Base-by-base conservation (phyloP, 177 flowering plant species). In the Telopea speciosissima region DNA sequence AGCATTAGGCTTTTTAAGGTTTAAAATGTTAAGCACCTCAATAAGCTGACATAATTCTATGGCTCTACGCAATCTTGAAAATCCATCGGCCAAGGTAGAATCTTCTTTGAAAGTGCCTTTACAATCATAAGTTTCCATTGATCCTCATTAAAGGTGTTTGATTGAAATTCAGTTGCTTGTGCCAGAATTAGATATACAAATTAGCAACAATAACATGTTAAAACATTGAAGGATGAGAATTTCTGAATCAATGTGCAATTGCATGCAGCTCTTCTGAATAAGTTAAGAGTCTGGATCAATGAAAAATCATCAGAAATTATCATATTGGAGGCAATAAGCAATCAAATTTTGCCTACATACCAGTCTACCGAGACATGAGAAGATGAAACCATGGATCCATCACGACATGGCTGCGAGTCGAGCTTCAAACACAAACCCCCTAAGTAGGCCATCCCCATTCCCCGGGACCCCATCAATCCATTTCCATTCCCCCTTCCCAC, bases 351-450 rank as follows among this genome's bases (percentile, higher is more conserved):
- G 61, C 22, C 61, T 58, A 58, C 61, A 58, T 58, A 58, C 61
- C 61, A 58, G 24, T 19, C 61, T 1, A 58, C 0, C 61, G 23
- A 21, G 23, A 58, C 8, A 58, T 58, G 61, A 58, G 22, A 21
- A 58, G 61, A 2, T 6, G 54, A 49, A 6, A 58, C 61, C 61
- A 58, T 58, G 22, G n/a, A 58, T n/a, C 63, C 59, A 21, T 90
- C 83, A 90, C 69, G 92, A 86, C 71, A 79, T 70, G n/a, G 85
- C 86, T 63, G 76, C 71, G 54, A 89, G 88, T 66, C 81, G 76
- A 10, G 97, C 92, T 62, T 94, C 97, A 42, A 85, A 86, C 49
- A 84, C 73, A 66, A 94, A 90, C 12, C 99, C 99, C 11, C 97
- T 82, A 73, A 78, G 85, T 1, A 89, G 76, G 28, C 89, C 93